Percentiles rank a stretch among this genome's conserved stretches.
phyloP scores from a whole-genome alignment of 2,329 filamentous ascomycete genomes.

The Aspergillus japonicus region DNA sequence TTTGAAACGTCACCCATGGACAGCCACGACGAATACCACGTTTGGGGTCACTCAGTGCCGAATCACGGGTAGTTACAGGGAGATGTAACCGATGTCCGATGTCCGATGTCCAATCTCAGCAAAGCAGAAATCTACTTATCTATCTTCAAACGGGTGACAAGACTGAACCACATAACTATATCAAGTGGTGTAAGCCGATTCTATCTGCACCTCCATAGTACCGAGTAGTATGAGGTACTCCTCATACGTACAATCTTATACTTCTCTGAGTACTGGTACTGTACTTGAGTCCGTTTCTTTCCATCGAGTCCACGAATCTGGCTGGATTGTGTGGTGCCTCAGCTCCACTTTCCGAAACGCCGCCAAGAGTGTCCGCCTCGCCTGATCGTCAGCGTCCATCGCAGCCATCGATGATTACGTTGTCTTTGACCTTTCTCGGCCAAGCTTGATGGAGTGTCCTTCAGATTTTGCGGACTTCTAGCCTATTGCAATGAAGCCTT shows the following conservation, averaged over 20 bases:
- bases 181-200: no score
- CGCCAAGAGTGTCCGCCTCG: constrained; percentile 26
- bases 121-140: not conserved
- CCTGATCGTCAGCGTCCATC: constrained; percentile 22
- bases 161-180: no score
- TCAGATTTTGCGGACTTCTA: constrained; percentile 14
- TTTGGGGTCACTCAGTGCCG: no score
- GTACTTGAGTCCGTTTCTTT: no score
- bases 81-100: not conserved
- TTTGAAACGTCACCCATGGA: constrained; percentile 4
- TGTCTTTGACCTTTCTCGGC: constrained; percentile 16
- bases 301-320: not conserved
- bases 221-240: no score
- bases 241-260: no score
- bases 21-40: not conserved
- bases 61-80: no score
- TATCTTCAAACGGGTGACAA: no score
- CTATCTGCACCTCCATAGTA: no score
- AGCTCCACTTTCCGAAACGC: constrained; percentile 23
- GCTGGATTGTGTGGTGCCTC: constrained; percentile 7
- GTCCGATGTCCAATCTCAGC: not conserved
- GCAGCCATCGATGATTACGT: constrained; percentile 25
- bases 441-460: constrained; percentile 13
- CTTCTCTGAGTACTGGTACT: no score
- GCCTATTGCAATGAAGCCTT: constrained; percentile 7